phyloP scores from a whole-genome alignment of 2,329 filamentous ascomycete species.

The Neospermospora avenae region DNA sequence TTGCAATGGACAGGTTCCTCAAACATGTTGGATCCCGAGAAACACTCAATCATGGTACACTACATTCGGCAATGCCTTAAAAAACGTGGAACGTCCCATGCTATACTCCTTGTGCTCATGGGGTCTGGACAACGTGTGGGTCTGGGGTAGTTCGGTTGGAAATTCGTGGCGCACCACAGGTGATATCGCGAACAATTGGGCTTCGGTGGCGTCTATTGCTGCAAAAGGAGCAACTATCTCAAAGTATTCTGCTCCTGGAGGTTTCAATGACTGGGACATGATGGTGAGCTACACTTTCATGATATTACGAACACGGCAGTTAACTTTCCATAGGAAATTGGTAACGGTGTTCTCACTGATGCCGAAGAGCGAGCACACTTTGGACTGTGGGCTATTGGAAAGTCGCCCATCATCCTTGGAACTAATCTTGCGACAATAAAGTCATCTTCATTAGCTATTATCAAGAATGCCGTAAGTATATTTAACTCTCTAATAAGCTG shows the following conservation, averaged over 20 bases:
- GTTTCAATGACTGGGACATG: conserved; percentile 41
- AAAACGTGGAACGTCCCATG: conserved; percentile 42
- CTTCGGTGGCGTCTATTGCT: neutral
- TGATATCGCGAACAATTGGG: conserved; percentile 35
- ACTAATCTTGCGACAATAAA: conserved; percentile 13
- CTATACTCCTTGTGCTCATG: conserved; percentile 51
- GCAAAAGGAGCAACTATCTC: conserved; percentile 31
- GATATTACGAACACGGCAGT: neutral
- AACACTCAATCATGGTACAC: conserved; percentile 39
- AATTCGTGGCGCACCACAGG: conserved; percentile 45
- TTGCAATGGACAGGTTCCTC: neutral
- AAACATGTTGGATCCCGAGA: neutral
- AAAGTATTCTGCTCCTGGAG: conserved; percentile 47
- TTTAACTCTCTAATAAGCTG: neutral
- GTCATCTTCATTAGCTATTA: neutral
- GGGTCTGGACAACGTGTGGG: conserved; percentile 48
- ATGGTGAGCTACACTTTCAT: conserved; percentile 1
- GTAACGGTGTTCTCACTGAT: conserved; percentile 14
- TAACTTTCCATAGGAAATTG: conserved; percentile 3
- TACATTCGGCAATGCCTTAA: conserved; percentile 48
- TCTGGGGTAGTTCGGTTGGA: conserved; percentile 37
- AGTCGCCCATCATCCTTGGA: conserved; percentile 19
- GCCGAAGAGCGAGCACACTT: conserved; percentile 37
- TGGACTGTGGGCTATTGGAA: conserved; percentile 15
- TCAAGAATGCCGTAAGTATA: neutral